These are phyloP conservation scores for Physcia stellaris DNA, from an alignment of 495 filamentous ascomycete genomes.

Conservation along the genomic window DNA sequence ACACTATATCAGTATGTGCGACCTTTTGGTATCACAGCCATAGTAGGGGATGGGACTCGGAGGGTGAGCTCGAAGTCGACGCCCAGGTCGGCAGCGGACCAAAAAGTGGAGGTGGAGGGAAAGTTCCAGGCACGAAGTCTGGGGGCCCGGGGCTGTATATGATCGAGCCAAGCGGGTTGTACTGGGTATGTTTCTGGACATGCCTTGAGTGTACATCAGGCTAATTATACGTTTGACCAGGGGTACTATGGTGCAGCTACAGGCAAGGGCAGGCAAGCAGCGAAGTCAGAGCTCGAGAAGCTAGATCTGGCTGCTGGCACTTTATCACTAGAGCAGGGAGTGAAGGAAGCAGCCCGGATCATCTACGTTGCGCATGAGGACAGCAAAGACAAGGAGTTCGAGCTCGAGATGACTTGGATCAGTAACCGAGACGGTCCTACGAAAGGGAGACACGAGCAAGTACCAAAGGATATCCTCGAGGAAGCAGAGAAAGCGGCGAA, in stretches of 20 bases:
- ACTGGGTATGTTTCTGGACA: conserved; percentile 57
- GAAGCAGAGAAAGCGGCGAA: conserved; percentile 86
- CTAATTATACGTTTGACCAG: conserved; percentile 21
- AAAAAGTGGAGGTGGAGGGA: conserved; percentile 63
- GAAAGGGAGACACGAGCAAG: conserved; percentile 79
- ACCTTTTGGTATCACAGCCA: conserved; percentile 90
- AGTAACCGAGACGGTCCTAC: conserved; percentile 71
- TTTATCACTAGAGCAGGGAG: conserved; percentile 70
- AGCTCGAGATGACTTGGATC: conserved; percentile 98
- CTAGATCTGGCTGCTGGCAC: conserved; percentile 66
- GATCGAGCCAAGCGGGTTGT: conserved; percentile 92
- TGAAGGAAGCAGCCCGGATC: conserved; percentile 92
- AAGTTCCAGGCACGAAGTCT: conserved; percentile 55
- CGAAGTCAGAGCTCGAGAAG: conserved; percentile 97
- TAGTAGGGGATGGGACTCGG: conserved; percentile 84
- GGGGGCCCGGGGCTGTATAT: conserved; percentile 93
- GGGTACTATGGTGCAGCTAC: conserved; percentile 97
- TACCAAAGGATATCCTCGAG: conserved; percentile 75
- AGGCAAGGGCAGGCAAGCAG: conserved; percentile 87
- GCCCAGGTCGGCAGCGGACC: conserved; percentile 77
- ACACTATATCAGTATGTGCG: conserved; percentile 93
- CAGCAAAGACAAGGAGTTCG: conserved; percentile 96
- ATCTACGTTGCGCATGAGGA: conserved; percentile 96
- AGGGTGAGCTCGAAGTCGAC: conserved; percentile 65
- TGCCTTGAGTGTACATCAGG: neutral